Base-by-base conservation (phyloP, 192 early-diverging fungal species). In the Mortierella antarctica region DNA sequence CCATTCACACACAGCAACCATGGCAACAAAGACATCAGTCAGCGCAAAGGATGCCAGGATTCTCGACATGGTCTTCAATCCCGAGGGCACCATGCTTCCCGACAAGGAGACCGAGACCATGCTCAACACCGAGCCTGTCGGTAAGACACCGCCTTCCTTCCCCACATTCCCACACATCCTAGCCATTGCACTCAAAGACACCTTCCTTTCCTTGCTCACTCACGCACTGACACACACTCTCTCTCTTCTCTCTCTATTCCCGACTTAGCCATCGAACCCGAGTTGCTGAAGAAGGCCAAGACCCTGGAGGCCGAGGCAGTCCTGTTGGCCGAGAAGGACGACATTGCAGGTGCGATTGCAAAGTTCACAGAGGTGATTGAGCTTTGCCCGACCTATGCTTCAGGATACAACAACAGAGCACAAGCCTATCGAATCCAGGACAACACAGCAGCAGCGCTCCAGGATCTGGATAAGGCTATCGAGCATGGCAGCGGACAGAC, bases 391-490 rank as follows among this genome's bases (percentile, higher is more conserved):
- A 76, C 72, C 69, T 87, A 87, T 71, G 82, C 84, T 20, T 87
- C 86, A 15, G 80, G 52, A 6, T 87, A 87, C 52, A 87, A 87
- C 65, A 87, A 87, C 77, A 69, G 85, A 59, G 86, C 86, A 50
- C 86, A 88, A 57, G 71, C 84, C n/a, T 83, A 86, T 49, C 81
- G 86, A 44, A 64, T 88, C 39, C 67, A 71, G 53, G 66, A 84
- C 11, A 78, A 88, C 5, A 57, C 53, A 11, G 70, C 78, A 0
- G 70, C 55, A 12, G 86, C 86, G 5, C 45, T 88, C 14, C 21
- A 72, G 44, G 86, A 88, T 66, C 63, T 88, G 51, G 62, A 84
- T 15, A 74, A 84, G 70, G 84, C 85, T 6, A 86, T 88, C 42
- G 65, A 74, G 15, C 52, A 73, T 42, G 86, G 65, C 4, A 63